These are phyloP conservation scores for Vinca major DNA, from an alignment of 305 asterid species.

Conservation along the genomic window DNA sequence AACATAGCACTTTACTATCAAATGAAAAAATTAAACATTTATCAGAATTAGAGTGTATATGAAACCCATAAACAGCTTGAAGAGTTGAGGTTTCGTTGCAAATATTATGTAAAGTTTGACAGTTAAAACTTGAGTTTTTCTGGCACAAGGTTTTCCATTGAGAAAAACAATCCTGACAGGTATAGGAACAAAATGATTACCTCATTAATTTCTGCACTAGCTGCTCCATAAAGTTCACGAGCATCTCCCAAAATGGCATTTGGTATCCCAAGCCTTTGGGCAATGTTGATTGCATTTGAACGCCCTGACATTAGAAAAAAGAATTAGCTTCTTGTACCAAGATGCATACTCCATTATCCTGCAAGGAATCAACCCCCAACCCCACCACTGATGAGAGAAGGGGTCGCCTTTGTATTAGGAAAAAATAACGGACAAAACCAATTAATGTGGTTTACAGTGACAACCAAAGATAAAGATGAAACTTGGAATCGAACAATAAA, in stretches of 20 bases:
- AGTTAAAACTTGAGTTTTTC: neutral
- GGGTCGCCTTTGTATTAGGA: no score
- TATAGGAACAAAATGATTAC: constrained; percentile 24
- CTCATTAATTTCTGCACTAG: constrained; percentile 93
- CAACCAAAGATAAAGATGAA: no score
- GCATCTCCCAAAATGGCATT: constrained; percentile 60
- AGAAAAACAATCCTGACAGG: neutral
- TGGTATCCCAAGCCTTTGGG: constrained; percentile 89
- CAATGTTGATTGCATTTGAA: constrained; percentile 91
- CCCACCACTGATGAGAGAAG: neutral
- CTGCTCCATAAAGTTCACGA: constrained; percentile 82
- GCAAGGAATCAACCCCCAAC: neutral
- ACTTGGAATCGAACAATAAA: no score
- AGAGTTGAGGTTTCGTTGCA: neutral
- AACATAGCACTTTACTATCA: neutral
- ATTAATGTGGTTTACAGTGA: no score
- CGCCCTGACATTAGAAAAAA: constrained; percentile 46
- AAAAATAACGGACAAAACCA: no score
- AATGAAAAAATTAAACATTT: no score
- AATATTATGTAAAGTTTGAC: neutral
- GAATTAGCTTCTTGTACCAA: neutral
- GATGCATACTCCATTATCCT: neutral
- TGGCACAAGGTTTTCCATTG: neutral
- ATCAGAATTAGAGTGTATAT: neutral
- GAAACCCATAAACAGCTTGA: neutral